Evolutionary conservation across 2,329 filamentous ascomycete species (phyloP).

Genomic region (Monilinia fructigena): DNA sequence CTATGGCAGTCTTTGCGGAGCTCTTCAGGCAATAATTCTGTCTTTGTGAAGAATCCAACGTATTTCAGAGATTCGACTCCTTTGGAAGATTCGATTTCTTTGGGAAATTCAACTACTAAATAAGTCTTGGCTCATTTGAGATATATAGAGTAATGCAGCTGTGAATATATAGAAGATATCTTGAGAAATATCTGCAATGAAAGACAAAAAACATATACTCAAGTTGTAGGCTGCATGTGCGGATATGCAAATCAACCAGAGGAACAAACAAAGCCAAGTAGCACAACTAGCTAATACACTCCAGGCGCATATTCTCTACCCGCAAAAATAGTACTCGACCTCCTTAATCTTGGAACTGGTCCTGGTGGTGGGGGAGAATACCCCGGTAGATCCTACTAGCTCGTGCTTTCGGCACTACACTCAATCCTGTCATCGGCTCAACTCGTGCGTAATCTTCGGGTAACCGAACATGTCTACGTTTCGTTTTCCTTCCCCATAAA

Average conservation of each 20-base stretch:
- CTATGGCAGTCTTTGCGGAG: no score
- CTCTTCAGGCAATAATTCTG: no score
- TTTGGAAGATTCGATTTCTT: no score
- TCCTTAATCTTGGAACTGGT: slow-evolving; percentile 1
- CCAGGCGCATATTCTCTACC: background rate
- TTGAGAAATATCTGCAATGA: no score
- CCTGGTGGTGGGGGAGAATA: background rate
- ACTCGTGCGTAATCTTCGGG: background rate
- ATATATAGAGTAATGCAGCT: no score
- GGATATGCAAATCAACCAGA: background rate
- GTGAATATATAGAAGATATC: no score
- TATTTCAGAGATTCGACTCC: no score
- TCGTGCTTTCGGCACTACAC: background rate
- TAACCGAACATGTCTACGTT: background rate
- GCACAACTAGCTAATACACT: background rate
- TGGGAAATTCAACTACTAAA: no score
- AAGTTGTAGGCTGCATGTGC: background rate
- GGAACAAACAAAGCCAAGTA: background rate
- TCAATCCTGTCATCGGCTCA: background rate
- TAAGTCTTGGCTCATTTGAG: no score
- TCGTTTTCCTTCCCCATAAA: background rate
- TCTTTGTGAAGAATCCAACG: no score
- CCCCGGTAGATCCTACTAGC: background rate
- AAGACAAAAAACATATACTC: background rate
- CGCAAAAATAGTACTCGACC: background rate